These are phyloP conservation scores for Pelargonium citronellum DNA, from an alignment of 441 rosid species.

Conservation along the genomic window DNA sequence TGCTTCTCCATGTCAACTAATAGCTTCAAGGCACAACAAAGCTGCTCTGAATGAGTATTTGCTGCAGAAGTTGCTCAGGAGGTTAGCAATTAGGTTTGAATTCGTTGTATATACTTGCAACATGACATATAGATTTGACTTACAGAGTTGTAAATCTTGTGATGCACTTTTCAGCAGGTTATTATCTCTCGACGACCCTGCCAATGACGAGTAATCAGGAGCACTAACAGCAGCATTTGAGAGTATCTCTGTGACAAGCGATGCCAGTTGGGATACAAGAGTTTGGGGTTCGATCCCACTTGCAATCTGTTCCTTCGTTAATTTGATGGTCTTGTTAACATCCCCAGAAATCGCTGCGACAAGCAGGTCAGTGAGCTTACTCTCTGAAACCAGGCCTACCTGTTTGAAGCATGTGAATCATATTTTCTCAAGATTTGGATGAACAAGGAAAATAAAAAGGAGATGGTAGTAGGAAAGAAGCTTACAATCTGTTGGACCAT, in stretches of 20 bases:
- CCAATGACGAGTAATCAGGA: slow-evolving; percentile 11
- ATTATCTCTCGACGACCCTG: slow-evolving; percentile 17
- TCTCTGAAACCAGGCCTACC: slow-evolving; percentile 25
- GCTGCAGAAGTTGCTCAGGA: slow-evolving; percentile 17
- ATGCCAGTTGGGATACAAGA: slow-evolving; percentile 25
- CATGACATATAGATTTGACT: neutral
- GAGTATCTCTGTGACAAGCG: slow-evolving; percentile 24
- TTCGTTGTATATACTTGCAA: neutral
- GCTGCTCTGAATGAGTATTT: slow-evolving; percentile 16
- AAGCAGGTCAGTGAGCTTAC: slow-evolving; percentile 27
- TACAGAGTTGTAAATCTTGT: slow-evolving; percentile 1
- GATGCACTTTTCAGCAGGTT: slow-evolving; percentile 8
- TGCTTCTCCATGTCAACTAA: slow-evolving; percentile 23
- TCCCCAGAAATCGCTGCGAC: slow-evolving; percentile 25
- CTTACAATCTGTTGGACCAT: slow-evolving; percentile 29
- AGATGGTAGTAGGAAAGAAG: neutral
- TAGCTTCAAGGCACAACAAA: slow-evolving; percentile 25
- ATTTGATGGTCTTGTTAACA: slow-evolving; percentile 20
- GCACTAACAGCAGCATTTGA: slow-evolving; percentile 8
- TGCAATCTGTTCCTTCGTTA: slow-evolving; percentile 20
- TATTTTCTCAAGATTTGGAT: neutral
- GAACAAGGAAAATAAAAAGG: neutral
- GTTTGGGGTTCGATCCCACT: slow-evolving; percentile 23
- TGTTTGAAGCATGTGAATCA: slow-evolving; percentile 4
- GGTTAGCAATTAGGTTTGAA: neutral